phyloP scores from a whole-genome alignment of 345 rosid species.

The Alliaria petiolata region DNA sequence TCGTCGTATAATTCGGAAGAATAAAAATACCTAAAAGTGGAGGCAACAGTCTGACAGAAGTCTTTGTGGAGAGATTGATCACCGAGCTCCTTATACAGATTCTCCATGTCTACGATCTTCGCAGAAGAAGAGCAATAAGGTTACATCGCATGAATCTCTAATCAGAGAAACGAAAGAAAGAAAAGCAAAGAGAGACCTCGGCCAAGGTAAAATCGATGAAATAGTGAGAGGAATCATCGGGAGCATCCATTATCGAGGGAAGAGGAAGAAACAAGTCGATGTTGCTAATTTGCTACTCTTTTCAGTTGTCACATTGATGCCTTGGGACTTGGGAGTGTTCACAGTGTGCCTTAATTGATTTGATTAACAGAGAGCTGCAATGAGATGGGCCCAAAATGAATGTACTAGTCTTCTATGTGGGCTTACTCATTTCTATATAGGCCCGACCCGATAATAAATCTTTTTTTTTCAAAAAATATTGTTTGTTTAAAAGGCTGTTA shows the following conservation, averaged over 20 bases:
- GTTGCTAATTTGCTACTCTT: no score
- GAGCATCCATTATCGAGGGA: conserved; percentile 11
- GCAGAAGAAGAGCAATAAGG: neutral
- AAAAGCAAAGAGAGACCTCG: conserved; percentile 28
- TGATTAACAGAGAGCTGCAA: neutral
- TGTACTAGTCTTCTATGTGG: neutral
- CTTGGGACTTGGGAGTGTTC: neutral
- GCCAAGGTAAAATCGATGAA: conserved; percentile 38
- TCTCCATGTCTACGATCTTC: conserved; percentile 75
- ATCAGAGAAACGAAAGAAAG: neutral
- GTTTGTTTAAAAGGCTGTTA: no score
- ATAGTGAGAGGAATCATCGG: conserved; percentile 32
- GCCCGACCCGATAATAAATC: neutral
- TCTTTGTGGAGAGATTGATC: conserved; percentile 46
- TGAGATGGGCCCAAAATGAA: neutral
- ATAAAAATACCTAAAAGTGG: conserved; percentile 50
- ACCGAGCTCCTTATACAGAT: conserved; percentile 57
- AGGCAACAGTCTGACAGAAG: conserved; percentile 61
- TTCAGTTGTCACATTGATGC: no score
- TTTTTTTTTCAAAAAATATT: no score
- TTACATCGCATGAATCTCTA: conserved; percentile 3
- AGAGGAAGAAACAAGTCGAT: neutral
- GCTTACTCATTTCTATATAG: neutral
- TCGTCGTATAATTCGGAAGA: neutral
- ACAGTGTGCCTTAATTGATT: neutral